Percentiles rank a stretch among this genome's conserved stretches.
These are phyloP conservation scores for Rhodomyrtus tomentosa DNA, from an alignment of 345 rosid genomes.

Conservation along the genomic window DNA sequence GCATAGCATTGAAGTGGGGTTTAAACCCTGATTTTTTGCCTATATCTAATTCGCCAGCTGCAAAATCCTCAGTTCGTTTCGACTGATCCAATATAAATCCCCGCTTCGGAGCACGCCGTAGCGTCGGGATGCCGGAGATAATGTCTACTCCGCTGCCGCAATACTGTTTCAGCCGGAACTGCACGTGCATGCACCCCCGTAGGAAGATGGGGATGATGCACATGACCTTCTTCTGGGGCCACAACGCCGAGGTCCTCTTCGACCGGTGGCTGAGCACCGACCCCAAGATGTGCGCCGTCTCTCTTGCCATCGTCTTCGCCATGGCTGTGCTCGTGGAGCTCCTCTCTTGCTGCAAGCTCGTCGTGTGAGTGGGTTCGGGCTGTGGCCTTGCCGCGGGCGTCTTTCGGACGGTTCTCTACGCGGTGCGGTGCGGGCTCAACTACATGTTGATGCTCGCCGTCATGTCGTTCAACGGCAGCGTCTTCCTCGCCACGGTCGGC, in stretches of 20 bases:
- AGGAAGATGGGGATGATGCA: conserved; percentile 3
- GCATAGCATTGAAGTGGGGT: not conserved
- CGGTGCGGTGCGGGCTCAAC: conserved; percentile 36
- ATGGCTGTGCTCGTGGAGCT: conserved; percentile 21
- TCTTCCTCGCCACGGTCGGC: conserved; percentile 48
- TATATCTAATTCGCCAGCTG: not conserved
- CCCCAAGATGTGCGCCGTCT: conserved; percentile 1
- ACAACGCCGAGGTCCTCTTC: conserved; percentile 6
- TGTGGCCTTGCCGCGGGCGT: conserved; percentile 24
- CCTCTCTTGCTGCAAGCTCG: conserved; percentile 14
- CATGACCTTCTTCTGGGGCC: conserved; percentile 21
- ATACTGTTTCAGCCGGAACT: not conserved
- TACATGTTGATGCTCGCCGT: conserved; percentile 69
- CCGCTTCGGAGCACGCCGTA: not conserved
- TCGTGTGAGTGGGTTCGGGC: not conserved
- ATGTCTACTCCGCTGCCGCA: not conserved
- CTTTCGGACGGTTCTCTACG: conserved; percentile 30
- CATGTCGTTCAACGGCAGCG: conserved; percentile 83
- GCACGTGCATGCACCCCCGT: not conserved
- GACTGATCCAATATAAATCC: not conserved
- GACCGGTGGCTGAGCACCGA: conserved; percentile 18
- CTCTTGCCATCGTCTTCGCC: conserved; percentile 17
- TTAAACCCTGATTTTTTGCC: not conserved
- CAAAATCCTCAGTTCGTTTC: not conserved
- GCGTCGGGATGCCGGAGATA: not conserved